phyloP scores from a whole-genome alignment of 106 monocot genomes.

The Acorus calamus region DNA sequence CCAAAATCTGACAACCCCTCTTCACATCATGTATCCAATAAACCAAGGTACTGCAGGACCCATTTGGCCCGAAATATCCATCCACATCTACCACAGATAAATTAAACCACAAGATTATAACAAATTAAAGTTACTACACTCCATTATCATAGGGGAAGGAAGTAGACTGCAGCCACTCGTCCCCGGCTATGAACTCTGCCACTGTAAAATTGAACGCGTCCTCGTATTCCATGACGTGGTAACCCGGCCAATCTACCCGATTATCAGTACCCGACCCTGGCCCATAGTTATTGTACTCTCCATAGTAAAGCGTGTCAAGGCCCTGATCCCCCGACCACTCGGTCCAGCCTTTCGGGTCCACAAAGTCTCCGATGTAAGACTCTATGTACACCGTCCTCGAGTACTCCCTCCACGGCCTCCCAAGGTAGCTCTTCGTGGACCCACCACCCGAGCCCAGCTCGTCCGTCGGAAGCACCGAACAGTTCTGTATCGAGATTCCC shows the following conservation, averaged over 20 bases:
- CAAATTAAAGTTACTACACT: not conserved
- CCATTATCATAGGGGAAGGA: constrained; percentile 39
- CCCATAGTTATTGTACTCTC: constrained; percentile 40
- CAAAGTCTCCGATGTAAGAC: constrained; percentile 40
- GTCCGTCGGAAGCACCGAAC: constrained; percentile 25
- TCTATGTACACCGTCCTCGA: constrained; percentile 64
- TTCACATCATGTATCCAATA: too few relatives aligned
- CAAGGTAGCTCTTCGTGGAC: constrained; percentile 41
- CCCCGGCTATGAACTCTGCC: constrained; percentile 27
- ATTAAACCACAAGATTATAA: too few relatives aligned
- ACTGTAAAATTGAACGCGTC: constrained; percentile 38
- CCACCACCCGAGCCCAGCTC: constrained; percentile 13
- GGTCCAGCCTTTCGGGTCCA: constrained; percentile 62
- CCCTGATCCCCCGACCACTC: constrained; percentile 28
- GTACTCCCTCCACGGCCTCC: constrained; percentile 67
- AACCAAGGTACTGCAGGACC: too few relatives aligned
- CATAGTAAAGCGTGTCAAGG: constrained; percentile 42
- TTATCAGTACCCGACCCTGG: constrained; percentile 23
- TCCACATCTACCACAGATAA: too few relatives aligned
- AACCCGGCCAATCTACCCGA: constrained; percentile 38
- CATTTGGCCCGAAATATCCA: too few relatives aligned
- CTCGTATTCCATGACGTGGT: constrained; percentile 35
- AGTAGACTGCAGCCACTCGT: constrained; percentile 36
- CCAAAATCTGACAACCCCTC: too few relatives aligned
- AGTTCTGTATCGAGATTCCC: constrained; percentile 50